A percentile compares a stretch with the other conserved stretches of the same genome.
phyloP scores from a whole-genome alignment of 2,329 filamentous ascomycete species.

The Hymenoscyphus scutula region DNA sequence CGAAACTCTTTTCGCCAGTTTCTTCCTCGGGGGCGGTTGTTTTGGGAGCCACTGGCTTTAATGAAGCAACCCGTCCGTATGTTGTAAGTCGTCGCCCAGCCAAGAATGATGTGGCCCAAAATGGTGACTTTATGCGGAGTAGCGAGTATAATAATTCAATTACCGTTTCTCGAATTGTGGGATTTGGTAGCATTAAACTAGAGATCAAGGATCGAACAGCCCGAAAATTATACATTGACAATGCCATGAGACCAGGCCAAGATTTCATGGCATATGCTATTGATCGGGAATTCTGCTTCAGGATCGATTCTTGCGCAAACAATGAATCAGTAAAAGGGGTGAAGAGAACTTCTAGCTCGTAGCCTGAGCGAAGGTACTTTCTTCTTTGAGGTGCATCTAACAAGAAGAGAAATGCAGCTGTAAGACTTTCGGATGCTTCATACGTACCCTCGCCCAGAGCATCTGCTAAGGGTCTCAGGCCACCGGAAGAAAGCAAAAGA shows the following conservation, averaged over 20 bases:
- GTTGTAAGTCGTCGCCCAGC: conserved; percentile 91
- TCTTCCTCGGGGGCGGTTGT: conserved; percentile 57
- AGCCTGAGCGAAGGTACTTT: conserved; percentile 80
- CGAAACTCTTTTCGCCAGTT: conserved; percentile 74
- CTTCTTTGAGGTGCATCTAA: conserved; percentile 80
- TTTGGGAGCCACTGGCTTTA: conserved; percentile 59
- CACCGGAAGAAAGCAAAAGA: conserved; percentile 78
- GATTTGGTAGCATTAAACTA: conserved; percentile 58
- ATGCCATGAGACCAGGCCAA: conserved; percentile 86
- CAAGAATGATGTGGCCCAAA: conserved; percentile 94
- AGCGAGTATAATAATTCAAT: conserved; percentile 80
- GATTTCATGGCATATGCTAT: conserved; percentile 87
- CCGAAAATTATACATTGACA: conserved; percentile 85
- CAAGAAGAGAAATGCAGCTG: conserved; percentile 83
- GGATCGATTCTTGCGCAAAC: conserved; percentile 53
- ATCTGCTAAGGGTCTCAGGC: conserved; percentile 84
- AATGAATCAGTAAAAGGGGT: conserved; percentile 87
- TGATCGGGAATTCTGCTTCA: conserved; percentile 89
- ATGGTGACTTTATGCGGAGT: conserved; percentile 85
- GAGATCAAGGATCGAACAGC: conserved; percentile 75
- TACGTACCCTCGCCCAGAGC: conserved; percentile 88
- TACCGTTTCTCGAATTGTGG: conserved; percentile 67
- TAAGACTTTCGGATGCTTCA: conserved; percentile 85
- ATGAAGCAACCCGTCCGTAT: conserved; percentile 87
- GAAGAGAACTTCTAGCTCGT: conserved; percentile 85